phyloP scores from a whole-genome alignment of 2,329 filamentous ascomycete genomes.

The Sordariomycetes sp. region DNA sequence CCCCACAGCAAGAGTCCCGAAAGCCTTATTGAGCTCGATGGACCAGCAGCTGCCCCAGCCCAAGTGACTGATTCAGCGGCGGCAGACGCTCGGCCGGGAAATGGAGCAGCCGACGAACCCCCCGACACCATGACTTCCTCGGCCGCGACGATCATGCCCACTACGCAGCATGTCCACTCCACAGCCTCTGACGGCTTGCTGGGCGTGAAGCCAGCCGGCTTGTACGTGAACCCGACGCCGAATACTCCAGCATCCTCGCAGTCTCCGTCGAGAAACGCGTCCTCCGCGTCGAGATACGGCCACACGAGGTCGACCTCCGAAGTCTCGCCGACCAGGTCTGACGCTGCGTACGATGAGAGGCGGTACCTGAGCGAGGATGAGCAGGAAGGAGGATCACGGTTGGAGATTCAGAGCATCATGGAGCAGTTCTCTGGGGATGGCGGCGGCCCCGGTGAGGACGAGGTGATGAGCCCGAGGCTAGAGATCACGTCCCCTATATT shows the following conservation, averaged over 20 bases:
- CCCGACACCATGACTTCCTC: conserved; percentile 17
- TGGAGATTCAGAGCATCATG: conserved; percentile 96
- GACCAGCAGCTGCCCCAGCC: background rate
- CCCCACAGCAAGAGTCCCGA: background rate
- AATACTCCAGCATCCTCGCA: conserved; percentile 40
- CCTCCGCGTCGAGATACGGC: conserved; percentile 36
- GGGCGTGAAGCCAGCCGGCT: conserved; percentile 26
- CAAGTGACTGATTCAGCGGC: background rate
- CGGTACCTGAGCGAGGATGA: conserved; percentile 45
- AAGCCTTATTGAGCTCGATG: conserved; percentile 1
- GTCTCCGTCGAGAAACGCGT: conserved; percentile 44
- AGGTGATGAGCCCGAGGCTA: conserved; percentile 84
- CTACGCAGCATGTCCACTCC: conserved; percentile 17
- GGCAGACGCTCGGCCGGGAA: background rate
- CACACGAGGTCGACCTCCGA: conserved; percentile 18
- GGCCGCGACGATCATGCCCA: conserved; percentile 33
- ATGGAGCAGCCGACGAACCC: background rate
- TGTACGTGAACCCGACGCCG: conserved; percentile 45
- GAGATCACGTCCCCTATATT: conserved; percentile 76
- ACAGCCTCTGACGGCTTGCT: conserved; percentile 18
- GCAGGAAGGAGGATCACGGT: conserved; percentile 55
- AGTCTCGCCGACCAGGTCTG: conserved; percentile 39
- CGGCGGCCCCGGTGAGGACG: conserved; percentile 58
- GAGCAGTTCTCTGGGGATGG: conserved; percentile 76
- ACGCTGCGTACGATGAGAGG: conserved; percentile 43